Percentiles rank a stretch among this genome's conserved stretches.
Conservation (phyloP, 2,329 filamentous ascomycete genomes). For the Alternaria sp. region DNA sequence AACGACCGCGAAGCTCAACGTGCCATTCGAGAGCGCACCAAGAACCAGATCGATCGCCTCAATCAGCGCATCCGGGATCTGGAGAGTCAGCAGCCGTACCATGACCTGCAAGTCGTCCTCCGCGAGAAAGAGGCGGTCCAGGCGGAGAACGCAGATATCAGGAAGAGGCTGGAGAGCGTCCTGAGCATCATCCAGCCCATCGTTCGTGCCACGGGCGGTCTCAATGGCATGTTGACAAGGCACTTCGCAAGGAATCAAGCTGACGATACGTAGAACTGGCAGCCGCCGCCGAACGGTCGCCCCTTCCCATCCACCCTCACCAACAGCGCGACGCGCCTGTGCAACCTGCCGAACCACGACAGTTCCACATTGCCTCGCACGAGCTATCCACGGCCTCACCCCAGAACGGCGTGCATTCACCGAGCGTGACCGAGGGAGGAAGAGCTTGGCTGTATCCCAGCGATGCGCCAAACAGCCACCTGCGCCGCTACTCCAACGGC, state of each 20-base stretch:
- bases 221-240: constrained; percentile 52
- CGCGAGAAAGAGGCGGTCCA: constrained; percentile 79
- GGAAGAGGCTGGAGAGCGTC: constrained; percentile 70
- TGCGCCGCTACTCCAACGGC: constrained; percentile 47
- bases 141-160: constrained; percentile 81
- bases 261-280: constrained; percentile 53
- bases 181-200: constrained; percentile 71
- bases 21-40: constrained; percentile 83
- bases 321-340: constrained; percentile 19
- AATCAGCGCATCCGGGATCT: constrained; percentile 78
- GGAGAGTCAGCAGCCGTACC: constrained; percentile 80
- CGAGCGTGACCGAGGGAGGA: constrained; percentile 29
- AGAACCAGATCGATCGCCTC: constrained; percentile 77
- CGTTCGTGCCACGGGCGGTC: constrained; percentile 53
- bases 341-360: constrained; percentile 29
- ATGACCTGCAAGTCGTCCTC: constrained; percentile 79
- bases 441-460: constrained; percentile 44
- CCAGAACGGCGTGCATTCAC: constrained; percentile 39
- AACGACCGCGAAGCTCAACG: constrained; percentile 91
- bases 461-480: constrained; percentile 45
- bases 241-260: constrained; percentile 4
- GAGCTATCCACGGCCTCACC: constrained; percentile 25
- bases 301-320: constrained; percentile 47
- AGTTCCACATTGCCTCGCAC: constrained; percentile 32
- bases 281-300: constrained; percentile 57